A percentile compares a stretch with the other conserved stretches of the same genome.
Evolutionary conservation across 2,329 filamentous ascomycete species (phyloP).

Genomic region (Mycogone perniciosa): DNA sequence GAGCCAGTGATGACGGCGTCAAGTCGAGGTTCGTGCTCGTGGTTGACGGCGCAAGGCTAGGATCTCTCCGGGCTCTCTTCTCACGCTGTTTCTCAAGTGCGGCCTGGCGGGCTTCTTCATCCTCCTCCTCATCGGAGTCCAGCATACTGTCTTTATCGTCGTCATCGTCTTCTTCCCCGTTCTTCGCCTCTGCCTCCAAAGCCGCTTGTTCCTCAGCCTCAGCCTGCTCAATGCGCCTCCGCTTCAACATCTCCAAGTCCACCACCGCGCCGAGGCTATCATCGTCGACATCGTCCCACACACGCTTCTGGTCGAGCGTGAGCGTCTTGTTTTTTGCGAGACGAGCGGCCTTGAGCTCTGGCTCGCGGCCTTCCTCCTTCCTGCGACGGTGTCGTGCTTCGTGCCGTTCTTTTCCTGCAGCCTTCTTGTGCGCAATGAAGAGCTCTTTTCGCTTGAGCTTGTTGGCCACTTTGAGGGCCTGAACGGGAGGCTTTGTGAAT

Average conservation of each 20-base stretch:
- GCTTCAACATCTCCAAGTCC: conserved; percentile 54
- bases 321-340: conserved; percentile 70
- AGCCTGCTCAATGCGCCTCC: conserved; percentile 47
- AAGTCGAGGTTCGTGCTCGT: conserved; percentile 59
- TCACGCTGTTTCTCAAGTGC: conserved; percentile 38
- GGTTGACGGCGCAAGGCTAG: conserved; percentile 51
- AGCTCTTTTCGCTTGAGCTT: conserved; percentile 74
- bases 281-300: conserved; percentile 74
- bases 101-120: conserved; percentile 41
- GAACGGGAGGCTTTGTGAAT: conserved; percentile 28
- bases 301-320: conserved; percentile 80
- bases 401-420: conserved; percentile 65
- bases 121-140: conserved; percentile 53
- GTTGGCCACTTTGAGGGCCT: conserved; percentile 54
- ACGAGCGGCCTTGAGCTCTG: conserved; percentile 65
- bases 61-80: conserved; percentile 40
- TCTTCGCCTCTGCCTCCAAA: conserved; percentile 35
- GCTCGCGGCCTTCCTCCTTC: conserved; percentile 80
- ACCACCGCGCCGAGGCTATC: conserved; percentile 51
- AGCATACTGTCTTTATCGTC: conserved; percentile 75
- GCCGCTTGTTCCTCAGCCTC: conserved; percentile 45
- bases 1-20: conserved; percentile 52
- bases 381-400: conserved; percentile 72
- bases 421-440: conserved; percentile 74
- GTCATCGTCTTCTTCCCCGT: conserved; percentile 46